Percentiles rank a stretch among this genome's conserved stretches.
Conservation (phyloP, 495 filamentous ascomycete genomes). For the Hypomontagnella submonticulosa region DNA sequence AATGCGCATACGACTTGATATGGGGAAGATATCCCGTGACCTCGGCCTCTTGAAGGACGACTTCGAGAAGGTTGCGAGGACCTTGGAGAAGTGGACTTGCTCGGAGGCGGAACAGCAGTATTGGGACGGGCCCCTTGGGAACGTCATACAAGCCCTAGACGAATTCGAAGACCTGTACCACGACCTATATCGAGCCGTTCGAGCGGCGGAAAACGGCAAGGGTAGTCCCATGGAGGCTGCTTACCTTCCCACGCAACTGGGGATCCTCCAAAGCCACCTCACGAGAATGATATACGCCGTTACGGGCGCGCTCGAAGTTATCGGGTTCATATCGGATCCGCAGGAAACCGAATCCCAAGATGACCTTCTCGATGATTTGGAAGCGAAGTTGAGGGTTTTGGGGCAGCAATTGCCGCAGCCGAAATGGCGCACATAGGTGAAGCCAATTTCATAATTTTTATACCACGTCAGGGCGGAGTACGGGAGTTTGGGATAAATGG, state of each 20-base stretch:
- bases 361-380: conserved; percentile 1
- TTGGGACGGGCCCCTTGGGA: neutral
- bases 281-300: conserved; percentile 23
- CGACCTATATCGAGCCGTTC: neutral
- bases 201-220: conserved; percentile 6
- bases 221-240: neutral
- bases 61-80: neutral
- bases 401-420: neutral
- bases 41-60: conserved; percentile 12
- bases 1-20: conserved; percentile 22
- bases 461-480: too few relatives aligned
- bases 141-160: neutral
- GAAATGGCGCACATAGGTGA: too few relatives aligned
- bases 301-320: conserved; percentile 8
- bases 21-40: neutral
- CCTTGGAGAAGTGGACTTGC: conserved; percentile 1
- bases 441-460: too few relatives aligned
- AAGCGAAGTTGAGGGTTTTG: conserved; percentile 6
- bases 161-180: conserved; percentile 6
- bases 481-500: too few relatives aligned
- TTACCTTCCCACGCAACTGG: conserved; percentile 10
- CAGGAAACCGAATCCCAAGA: neutral
- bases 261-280: conserved; percentile 11
- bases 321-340: neutral
- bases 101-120: neutral